Base-by-base conservation (phyloP, 305 asterid species). In the Striga hermonthica region DNA sequence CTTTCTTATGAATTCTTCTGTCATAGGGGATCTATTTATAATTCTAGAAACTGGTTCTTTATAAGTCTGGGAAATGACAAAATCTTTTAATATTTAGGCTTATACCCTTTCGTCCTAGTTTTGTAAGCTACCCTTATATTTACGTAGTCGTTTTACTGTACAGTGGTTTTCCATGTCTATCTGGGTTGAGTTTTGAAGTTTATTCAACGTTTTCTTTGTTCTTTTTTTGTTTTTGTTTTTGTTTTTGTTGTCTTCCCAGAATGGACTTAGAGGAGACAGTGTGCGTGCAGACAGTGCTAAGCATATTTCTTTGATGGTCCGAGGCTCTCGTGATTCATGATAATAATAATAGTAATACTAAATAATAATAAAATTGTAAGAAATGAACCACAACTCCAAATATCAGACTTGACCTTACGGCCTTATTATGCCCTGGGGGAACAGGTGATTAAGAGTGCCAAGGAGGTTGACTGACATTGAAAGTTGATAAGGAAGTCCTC, bases 181-280 rank as follows among this genome's bases (percentile, higher is more conserved):
- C 45, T 62, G 79, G 56, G 62, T 68, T 64, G 72, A 80, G 71
- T 68, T 80, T 72, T 74, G 69, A 68, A 83, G 71, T 71, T 72
- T 74, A 60, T 75, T 81, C 75, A 50, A 75, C 71, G 69, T 76
- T 74, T 65, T 71, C 69, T 86, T 72, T n/a, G n/a, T n/a, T n/a
- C n/a, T n/a, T n/a, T n/a, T n/a, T n/a, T n/a, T n/a, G n/a, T n/a
- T n/a, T n/a, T n/a, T n/a, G n/a, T n/a, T n/a, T n/a, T n/a, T n/a
- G n/a, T n/a, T n/a, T n/a, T n/a, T n/a, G n/a, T n/a, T n/a, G n/a
- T 76, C 75, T 68, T 77, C 78, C 83, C 94, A 88, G 91, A 88
- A 83, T 67, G 86, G 83, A 82, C 68, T 57, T 70, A 83, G 81
- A 80, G 92, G 86, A 76, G 95, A 82, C 68, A 76, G 66, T 62